Base-by-base conservation (phyloP, 306 rosid genomes). In the Citrullus mucosospermus region DNA sequence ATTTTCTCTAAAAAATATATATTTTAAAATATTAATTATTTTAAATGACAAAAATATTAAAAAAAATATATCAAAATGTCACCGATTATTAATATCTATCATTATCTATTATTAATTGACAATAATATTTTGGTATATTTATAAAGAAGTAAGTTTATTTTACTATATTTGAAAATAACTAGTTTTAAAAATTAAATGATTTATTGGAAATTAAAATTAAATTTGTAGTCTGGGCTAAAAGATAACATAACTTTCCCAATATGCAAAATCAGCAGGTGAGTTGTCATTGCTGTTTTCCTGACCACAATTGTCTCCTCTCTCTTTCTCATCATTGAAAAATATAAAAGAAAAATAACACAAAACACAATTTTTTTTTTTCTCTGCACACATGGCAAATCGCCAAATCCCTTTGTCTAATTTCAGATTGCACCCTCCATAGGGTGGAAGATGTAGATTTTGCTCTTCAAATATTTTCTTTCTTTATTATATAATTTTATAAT, bases 321-420 rank as follows among this genome's bases (percentile, higher is more conserved):
- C 81, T 80, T 34, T 62, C 82, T 71, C 82, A 77, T 81, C 84
- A 80, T 80, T 80, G 84, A 15, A 53, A 74, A 75, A 57, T 39
- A 81, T 60, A 79, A 12, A 20, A n/a, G 12, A 6, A 62, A 66
- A 1, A 41, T 15, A 68, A 41, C 8, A 41, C 54, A 48, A 48
- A 69, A 32, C n/a, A 36, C 39, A 4, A 36, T 36, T 5, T 41
- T 7, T 18, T 34, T 12, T 60, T 66, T 20, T 65, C 76, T 53
- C 18, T 78, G 77, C 80, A 22, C 28, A 20, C 85, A 83, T 83
- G 87, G 83, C 79, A 79, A 38, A 22, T 8, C 79, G 87, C 82
- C 79, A 79, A 38, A 22, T 8, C 79, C 79, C 80, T 73, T 30
- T 9, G 32, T 11, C 76, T 77, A 77, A 53, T 76, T 79, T 79